phyloP scores from a whole-genome alignment of 225 moss, liverwort and hornwort species.

The Lunularia cruciata region DNA sequence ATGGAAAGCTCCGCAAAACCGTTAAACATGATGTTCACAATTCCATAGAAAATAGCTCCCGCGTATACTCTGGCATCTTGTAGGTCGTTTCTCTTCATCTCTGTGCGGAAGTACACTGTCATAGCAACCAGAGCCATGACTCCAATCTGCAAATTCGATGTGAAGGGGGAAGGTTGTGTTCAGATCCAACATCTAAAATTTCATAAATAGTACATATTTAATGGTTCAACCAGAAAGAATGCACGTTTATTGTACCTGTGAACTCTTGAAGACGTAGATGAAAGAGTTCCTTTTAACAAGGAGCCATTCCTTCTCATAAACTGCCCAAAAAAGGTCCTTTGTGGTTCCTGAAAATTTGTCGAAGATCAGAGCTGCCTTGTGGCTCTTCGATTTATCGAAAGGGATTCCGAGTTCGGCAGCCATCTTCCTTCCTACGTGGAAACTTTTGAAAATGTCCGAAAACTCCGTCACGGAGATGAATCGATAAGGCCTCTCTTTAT shows the following conservation, averaged over 20 bases:
- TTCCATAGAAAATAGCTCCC: conserved; percentile 58
- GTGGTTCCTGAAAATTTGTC: conserved; percentile 1
- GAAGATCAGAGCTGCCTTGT: conserved; percentile 22
- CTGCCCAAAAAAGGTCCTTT: conserved; percentile 21
- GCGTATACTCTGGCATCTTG: conserved; percentile 47
- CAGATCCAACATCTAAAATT: not conserved
- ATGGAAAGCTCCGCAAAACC: conserved; percentile 69
- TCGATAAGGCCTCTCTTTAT: conserved; percentile 19
- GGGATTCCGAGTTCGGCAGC: conserved; percentile 23
- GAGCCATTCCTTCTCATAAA: conserved; percentile 22
- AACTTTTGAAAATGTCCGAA: conserved; percentile 17
- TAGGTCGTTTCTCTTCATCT: conserved; percentile 47
- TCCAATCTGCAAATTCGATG: conserved; percentile 41
- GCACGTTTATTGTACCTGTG: conserved; percentile 5
- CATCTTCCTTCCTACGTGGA: conserved; percentile 22
- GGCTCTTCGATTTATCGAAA: conserved; percentile 23
- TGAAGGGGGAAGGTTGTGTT: not conserved
- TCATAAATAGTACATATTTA: not conserved
- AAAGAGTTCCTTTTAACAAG: conserved; percentile 28
- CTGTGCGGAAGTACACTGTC: conserved; percentile 62
- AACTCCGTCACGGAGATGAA: conserved; percentile 17
- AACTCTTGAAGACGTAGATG: conserved; percentile 27
- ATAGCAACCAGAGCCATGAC: conserved; percentile 60
- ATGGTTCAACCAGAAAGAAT: not conserved
- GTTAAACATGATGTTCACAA: conserved; percentile 68